Evolutionary conservation across 805 yeast species (phyloP), one percentile per base, ranked within the genome.

Genomic region (Sugiyamaella qingdaonensis): DNA sequence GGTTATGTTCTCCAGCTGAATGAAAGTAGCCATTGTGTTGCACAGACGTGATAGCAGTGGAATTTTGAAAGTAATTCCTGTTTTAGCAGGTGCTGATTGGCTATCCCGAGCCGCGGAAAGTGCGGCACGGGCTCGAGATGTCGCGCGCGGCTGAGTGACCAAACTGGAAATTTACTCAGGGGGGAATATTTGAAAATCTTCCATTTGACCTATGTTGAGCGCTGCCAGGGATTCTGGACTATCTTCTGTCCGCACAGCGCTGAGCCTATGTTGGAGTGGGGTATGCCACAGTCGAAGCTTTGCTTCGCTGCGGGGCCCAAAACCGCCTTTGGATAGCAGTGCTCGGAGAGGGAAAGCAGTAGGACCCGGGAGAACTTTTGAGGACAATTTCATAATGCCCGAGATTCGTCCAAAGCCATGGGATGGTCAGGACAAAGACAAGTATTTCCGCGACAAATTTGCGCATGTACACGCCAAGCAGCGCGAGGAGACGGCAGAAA

Each of bases 401-500:
- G 61, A 67, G 41, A 32, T 27, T 13, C 50, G 52, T 10, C 56
- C 59, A 33, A 86, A 85, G 61, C 86, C 89, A 0, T 86, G 92
- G 92, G 85, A 82, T 61, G 83, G 84, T 16, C 78, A 78, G 67
- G 76, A 77, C 53, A 85, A 85, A 61, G 88, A 81, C 32, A 67
- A 74, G 2, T 86, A 77, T 73, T 86, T 85, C 69, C 74, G 73
- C 44, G 73, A 76, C 49, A 83, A 81, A 61, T 85, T 76, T 64
- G 86, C 86, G 1, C 86, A 83, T 67, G 78, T 82, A 14, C 89
- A 84, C 62, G 85, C 86, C 1, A 68, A 66, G 51, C 75, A 76
- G 54, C 69, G 70, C 57, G 57, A 63, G 46, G 60, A 55, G 45
- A 52, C 56, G 51, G 35, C 55, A 58, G 58, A 47, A 33, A 51